Evolutionary conservation across 306 rosid genomes (phyloP), one percentile per base, ranked within the genome.

Genomic region (Malus asiatica): DNA sequence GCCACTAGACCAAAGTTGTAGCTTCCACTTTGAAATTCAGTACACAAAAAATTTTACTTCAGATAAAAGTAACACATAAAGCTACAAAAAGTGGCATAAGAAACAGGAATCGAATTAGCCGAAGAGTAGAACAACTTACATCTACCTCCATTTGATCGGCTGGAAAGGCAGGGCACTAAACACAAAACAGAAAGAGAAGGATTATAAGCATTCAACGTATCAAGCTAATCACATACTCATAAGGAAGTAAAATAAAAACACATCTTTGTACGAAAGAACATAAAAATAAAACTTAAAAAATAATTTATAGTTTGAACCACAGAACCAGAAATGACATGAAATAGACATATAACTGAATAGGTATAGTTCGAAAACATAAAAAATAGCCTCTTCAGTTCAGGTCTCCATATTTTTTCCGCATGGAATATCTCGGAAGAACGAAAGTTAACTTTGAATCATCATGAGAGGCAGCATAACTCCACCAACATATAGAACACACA

Each of bases 81-180:
- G 22, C 59, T 27, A 7, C 18, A 42, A 48, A 8, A 15, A 27
- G 38, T 19, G 42, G 5, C 20, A 45, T 59, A 16, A 55, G 16
- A 69, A 55, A 64, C 6, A 25, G 51, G 12, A 48, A 16, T 2
- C 16, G n/a, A 33, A 35, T 78, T 62, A 72, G 38, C 33, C 46
- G 11, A 71, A 79, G 63, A 18, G 42, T 11, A 80, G 70, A 38
- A 66, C 52, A 77, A 84, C 98, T 90, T 86, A 90, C 98, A 52
- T 93, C 97, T 88, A 89, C 98, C 78, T 93, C 98, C 96, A 87
- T 82, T 42, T 68, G 93, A 90, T 30, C 86, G 88, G 76, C 93
- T 77, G 86, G 63, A 62, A 68, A 32, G 53, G 9, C 40, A 3
- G 55, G 35, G 66, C 14, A 74, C n/a, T 10, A 32, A 74, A 20